phyloP scores from a whole-genome alignment of 2,329 filamentous ascomycete species.

The Penicillium aurantiogriseum region DNA sequence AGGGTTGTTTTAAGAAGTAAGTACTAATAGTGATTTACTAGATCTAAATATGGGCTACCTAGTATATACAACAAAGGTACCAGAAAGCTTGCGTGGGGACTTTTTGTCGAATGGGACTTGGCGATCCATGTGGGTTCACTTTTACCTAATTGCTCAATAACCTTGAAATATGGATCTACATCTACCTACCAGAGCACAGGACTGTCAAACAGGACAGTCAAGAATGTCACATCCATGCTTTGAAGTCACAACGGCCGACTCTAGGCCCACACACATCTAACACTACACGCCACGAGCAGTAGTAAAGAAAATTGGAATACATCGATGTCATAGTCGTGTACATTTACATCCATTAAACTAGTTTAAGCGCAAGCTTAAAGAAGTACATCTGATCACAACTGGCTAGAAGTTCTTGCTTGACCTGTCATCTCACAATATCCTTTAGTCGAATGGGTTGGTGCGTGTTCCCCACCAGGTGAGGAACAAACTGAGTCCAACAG shows the following conservation, averaged over 20 bases:
- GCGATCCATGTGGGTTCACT: slow-evolving; percentile 1
- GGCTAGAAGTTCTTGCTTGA: slow-evolving; percentile 12
- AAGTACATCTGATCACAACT: neutral
- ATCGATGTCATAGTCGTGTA: slow-evolving; percentile 6
- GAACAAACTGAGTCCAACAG: slow-evolving; percentile 85
- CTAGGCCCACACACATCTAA: too few species aligned
- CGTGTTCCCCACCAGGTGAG: slow-evolving; percentile 97
- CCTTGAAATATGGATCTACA: neutral
- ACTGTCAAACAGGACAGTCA: neutral
- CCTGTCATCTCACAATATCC: neutral
- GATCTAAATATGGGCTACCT: neutral
- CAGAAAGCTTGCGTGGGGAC: neutral
- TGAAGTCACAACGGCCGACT: neutral
- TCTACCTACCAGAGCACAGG: neutral
- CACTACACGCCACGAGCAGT: too few species aligned
- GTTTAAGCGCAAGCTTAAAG: neutral
- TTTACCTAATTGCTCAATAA: neutral
- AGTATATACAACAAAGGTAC: neutral
- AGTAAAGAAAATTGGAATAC: neutral
- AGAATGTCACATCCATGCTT: neutral
- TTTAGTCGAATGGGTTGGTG: slow-evolving; percentile 85
- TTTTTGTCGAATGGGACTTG: neutral
- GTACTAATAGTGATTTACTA: neutral
- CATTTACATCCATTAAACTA: slow-evolving; percentile 8
- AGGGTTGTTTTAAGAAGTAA: neutral